These are phyloP conservation scores for Psilocybe mexicana DNA, from an alignment of 1,284 basidiomycete species.

Conservation along the genomic window DNA sequence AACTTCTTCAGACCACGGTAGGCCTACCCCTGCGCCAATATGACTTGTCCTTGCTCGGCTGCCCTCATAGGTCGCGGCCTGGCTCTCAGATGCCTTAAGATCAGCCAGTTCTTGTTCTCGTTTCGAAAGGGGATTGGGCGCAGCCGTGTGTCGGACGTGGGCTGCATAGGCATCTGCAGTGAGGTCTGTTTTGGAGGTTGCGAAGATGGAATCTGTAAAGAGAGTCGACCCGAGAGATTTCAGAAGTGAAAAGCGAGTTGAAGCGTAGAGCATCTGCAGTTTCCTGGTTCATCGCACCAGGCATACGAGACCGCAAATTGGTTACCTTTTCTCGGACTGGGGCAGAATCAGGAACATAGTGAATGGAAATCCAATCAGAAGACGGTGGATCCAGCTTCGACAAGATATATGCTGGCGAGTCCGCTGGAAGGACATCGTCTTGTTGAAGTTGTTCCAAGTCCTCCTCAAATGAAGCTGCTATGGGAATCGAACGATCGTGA, in stretches of 20 bases:
- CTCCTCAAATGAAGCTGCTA: conserved; percentile 51
- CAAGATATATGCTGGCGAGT: conserved; percentile 72
- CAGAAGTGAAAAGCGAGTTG: conserved; percentile 71
- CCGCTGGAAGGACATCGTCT: conserved; percentile 50
- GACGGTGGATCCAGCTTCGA: conserved; percentile 60
- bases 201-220: conserved; percentile 81
- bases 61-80: conserved; percentile 51
- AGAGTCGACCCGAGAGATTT: conserved; percentile 76
- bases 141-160: conserved; percentile 71
- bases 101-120: conserved; percentile 81
- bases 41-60: conserved; percentile 56
- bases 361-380: conserved; percentile 69
- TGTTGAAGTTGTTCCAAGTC: conserved; percentile 61
- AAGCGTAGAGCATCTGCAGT: conserved; percentile 90
- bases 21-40: conserved; percentile 56
- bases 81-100: conserved; percentile 71
- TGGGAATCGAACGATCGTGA: conserved; percentile 49
- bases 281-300: background rate
- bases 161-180: conserved; percentile 70
- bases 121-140: conserved; percentile 79
- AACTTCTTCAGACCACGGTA: conserved; percentile 66
- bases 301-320: background rate
- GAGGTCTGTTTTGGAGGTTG: conserved; percentile 72
- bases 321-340: conserved; percentile 75
- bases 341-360: conserved; percentile 76